phyloP scores from a whole-genome alignment of 352 stramenopile genomes.

The Phytopythium ostracodes region DNA sequence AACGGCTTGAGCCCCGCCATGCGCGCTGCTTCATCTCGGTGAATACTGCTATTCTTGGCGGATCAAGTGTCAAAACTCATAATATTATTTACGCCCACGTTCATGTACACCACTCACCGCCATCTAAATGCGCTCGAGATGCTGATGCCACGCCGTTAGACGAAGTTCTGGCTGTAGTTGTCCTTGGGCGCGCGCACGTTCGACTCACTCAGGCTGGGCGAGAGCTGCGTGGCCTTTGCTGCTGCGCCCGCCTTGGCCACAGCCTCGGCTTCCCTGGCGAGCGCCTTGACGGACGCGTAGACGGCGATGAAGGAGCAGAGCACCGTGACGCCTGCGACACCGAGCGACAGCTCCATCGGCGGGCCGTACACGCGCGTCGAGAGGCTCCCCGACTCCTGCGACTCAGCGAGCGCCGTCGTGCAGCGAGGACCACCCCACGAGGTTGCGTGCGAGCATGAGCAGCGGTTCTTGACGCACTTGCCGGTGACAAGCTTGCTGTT shows the following conservation, averaged over 20 bases:
- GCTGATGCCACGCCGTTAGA: conserved; percentile 8
- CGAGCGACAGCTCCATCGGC: conserved; percentile 32
- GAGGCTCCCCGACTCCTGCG: conserved; percentile 20
- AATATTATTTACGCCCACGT: background rate
- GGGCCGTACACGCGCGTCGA: conserved; percentile 33
- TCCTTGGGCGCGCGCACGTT: conserved; percentile 26
- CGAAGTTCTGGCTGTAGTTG: conserved; percentile 65
- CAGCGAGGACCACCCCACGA: conserved; percentile 57
- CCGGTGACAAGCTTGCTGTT: conserved; percentile 31
- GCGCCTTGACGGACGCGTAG: conserved; percentile 19
- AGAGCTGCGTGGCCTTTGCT: background rate
- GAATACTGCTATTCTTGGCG: background rate
- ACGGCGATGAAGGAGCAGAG: conserved; percentile 27
- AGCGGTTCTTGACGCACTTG: conserved; percentile 50
- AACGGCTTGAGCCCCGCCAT: conserved; percentile 68
- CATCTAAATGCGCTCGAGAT: conserved; percentile 1
- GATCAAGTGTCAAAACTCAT: background rate
- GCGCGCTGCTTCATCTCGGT: background rate
- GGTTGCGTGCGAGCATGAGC: conserved; percentile 32
- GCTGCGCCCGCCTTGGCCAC: conserved; percentile 17
- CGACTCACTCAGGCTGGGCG: conserved; percentile 11
- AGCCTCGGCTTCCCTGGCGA: conserved; percentile 13
- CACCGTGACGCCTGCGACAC: conserved; percentile 24
- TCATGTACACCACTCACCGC: background rate
- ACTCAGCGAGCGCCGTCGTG: conserved; percentile 29